These are phyloP conservation scores for Neospermospora avenae DNA, from an alignment of 2,329 filamentous ascomycete genomes.

Conservation along the genomic window DNA sequence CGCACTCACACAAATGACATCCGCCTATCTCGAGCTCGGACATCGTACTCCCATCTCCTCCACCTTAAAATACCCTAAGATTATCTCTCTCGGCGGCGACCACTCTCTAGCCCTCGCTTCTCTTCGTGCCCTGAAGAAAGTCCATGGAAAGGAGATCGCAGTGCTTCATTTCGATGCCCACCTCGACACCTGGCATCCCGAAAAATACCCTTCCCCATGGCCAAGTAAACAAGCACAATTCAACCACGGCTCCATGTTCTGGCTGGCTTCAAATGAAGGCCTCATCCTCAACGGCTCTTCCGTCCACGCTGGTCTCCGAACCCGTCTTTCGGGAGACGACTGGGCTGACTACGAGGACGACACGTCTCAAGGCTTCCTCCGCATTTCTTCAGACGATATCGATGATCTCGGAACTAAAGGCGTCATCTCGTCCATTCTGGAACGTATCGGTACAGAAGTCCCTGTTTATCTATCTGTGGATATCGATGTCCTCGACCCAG, in stretches of 20 bases:
- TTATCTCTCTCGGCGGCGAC: constrained; percentile 71
- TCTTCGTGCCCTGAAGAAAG: constrained; percentile 60
- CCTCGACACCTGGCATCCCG: constrained; percentile 38
- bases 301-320: constrained; percentile 81
- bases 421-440: constrained; percentile 67
- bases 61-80: constrained; percentile 24
- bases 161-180: constrained; percentile 71
- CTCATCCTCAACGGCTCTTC: constrained; percentile 70
- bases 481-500: constrained; percentile 78
- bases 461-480: constrained; percentile 81
- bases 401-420: constrained; percentile 75
- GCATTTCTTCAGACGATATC: constrained; percentile 81
- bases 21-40: constrained; percentile 31
- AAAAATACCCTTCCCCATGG: constrained; percentile 78
- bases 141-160: constrained; percentile 60
- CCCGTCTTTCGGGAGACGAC: constrained; percentile 64
- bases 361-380: constrained; percentile 70
- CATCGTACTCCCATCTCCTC: constrained; percentile 29
- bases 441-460: constrained; percentile 66
- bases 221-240: constrained; percentile 66
- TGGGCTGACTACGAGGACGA: constrained; percentile 71
- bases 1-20: constrained; percentile 75
- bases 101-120: constrained; percentile 69
- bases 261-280: constrained; percentile 78
- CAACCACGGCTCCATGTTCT: constrained; percentile 91